These are phyloP conservation scores for Epichloe hybrida DNA, from an alignment of 2,329 filamentous ascomycete species.

Conservation along the genomic window DNA sequence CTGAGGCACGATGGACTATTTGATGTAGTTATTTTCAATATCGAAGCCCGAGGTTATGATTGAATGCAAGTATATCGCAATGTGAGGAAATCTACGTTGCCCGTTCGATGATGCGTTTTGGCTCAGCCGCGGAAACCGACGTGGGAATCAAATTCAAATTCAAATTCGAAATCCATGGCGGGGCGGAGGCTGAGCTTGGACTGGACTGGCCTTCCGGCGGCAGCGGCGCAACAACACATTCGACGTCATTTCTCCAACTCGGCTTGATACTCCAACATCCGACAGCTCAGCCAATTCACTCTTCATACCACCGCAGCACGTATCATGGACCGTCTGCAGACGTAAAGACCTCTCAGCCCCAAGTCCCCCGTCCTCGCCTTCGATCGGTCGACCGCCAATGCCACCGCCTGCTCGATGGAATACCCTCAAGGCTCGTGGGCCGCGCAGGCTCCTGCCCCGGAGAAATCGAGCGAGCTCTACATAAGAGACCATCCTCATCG, in stretches of 20 bases:
- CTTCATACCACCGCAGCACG: neutral
- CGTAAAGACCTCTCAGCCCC: conserved; percentile 3
- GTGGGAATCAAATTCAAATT: neutral
- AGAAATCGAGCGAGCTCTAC: conserved; percentile 62
- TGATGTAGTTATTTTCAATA: too few relatives aligned
- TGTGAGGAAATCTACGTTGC: too few relatives aligned
- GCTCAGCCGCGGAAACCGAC: neutral
- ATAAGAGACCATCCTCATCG: conserved; percentile 79
- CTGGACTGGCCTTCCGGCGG: neutral
- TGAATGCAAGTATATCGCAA: too few relatives aligned
- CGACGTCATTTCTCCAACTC: conserved; percentile 2
- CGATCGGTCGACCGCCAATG: conserved; percentile 6
- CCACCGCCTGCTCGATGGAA: conserved; percentile 28
- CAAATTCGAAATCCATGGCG: neutral
- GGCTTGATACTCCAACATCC: neutral
- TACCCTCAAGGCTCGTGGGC: conserved; percentile 30
- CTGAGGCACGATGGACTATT: conserved; percentile 11
- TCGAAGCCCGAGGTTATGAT: too few relatives aligned
- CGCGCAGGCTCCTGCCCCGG: conserved; percentile 33
- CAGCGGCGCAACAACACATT: neutral
- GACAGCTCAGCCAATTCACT: neutral
- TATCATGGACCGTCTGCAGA: conserved; percentile 10
- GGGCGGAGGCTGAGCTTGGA: neutral
- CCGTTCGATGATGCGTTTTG: too few relatives aligned
- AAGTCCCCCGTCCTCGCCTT: neutral